A percentile compares a stretch with the other conserved stretches of the same genome.
These are phyloP conservation scores for Metschnikowia matae DNA, from an alignment of 805 yeast species.

Conservation along the genomic window DNA sequence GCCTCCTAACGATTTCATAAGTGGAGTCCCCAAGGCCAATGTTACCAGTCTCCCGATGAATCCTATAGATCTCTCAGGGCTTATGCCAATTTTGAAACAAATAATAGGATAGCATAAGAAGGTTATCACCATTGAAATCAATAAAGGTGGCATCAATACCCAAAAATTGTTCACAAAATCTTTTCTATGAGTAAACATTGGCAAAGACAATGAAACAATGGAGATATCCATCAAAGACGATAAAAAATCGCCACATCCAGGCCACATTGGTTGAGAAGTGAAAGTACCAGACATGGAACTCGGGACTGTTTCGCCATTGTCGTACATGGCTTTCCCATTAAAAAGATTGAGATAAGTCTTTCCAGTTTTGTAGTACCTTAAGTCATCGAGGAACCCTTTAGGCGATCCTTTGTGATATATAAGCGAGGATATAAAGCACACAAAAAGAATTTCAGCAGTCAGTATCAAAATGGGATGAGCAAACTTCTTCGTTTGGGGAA, in stretches of 20 bases:
- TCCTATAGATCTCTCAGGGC: constrained; percentile 59
- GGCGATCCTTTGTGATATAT: constrained; percentile 41
- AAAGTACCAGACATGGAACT: constrained; percentile 1
- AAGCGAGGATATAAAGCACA: constrained; percentile 56
- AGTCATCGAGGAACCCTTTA: constrained; percentile 48
- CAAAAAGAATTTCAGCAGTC: constrained; percentile 59
- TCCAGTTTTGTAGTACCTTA: constrained; percentile 63
- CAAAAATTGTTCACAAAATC: constrained; percentile 60
- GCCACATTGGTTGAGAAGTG: constrained; percentile 45
- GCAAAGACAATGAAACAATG: constrained; percentile 69
- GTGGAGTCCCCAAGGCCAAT: constrained; percentile 73
- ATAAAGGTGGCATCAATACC: constrained; percentile 55
- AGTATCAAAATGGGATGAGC: constrained; percentile 72
- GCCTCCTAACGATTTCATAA: constrained; percentile 63
- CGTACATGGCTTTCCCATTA: constrained; percentile 30
- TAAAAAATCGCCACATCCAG: constrained; percentile 80
- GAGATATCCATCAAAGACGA: constrained; percentile 70
- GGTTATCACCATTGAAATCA: constrained; percentile 51
- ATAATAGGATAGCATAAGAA: constrained; percentile 70
- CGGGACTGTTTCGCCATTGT: constrained; percentile 24
- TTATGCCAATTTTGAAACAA: constrained; percentile 61
- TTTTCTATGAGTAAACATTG: constrained; percentile 69
- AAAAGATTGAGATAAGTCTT: constrained; percentile 59
- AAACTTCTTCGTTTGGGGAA: constrained; percentile 45
- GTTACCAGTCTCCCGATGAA: constrained; percentile 79